Evolutionary conservation across 2,329 filamentous ascomycete genomes (phyloP).

Genomic region (Thyridium curvatum): DNA sequence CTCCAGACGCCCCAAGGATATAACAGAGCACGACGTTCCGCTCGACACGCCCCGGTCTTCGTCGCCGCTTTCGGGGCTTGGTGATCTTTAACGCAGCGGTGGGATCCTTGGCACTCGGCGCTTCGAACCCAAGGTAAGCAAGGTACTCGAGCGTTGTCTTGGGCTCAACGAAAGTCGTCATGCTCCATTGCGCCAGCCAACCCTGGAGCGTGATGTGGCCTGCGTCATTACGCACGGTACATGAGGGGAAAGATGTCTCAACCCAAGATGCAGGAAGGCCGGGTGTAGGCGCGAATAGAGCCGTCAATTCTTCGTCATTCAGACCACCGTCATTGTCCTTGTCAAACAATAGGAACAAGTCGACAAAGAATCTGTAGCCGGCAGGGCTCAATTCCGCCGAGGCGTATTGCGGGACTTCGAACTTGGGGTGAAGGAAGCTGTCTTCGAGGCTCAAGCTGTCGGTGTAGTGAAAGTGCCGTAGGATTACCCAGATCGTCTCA

Average conservation of each 20-base stretch:
- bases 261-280: slow-evolving; percentile 82
- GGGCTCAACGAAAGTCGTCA: slow-evolving; percentile 96
- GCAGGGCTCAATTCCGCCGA: slow-evolving; percentile 91
- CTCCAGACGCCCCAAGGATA: slow-evolving; percentile 75
- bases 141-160: slow-evolving; percentile 94
- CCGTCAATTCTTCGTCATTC: slow-evolving; percentile 76
- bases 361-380: slow-evolving; percentile 93
- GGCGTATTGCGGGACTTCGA: slow-evolving; percentile 86
- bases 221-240: slow-evolving; percentile 90
- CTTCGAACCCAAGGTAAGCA: slow-evolving; percentile 92
- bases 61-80: slow-evolving; percentile 79
- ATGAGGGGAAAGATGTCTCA: slow-evolving; percentile 84
- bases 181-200: slow-evolving; percentile 98
- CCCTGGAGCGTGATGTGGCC: slow-evolving; percentile 94
- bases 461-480: slow-evolving; percentile 92
- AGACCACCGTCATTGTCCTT: slow-evolving; percentile 96
- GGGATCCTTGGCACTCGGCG: slow-evolving; percentile 65
- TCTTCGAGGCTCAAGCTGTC: slow-evolving; percentile 91
- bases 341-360: slow-evolving; percentile 90
- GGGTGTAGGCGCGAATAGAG: slow-evolving; percentile 88
- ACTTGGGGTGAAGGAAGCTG: slow-evolving; percentile 84
- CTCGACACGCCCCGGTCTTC: slow-evolving; percentile 77
- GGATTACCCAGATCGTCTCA: slow-evolving; percentile 96
- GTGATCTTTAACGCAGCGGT: slow-evolving; percentile 87
- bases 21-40: slow-evolving; percentile 94